Base-by-base conservation (phyloP, 2,329 filamentous ascomycete genomes). In the Paracoccidioides lutzii region DNA sequence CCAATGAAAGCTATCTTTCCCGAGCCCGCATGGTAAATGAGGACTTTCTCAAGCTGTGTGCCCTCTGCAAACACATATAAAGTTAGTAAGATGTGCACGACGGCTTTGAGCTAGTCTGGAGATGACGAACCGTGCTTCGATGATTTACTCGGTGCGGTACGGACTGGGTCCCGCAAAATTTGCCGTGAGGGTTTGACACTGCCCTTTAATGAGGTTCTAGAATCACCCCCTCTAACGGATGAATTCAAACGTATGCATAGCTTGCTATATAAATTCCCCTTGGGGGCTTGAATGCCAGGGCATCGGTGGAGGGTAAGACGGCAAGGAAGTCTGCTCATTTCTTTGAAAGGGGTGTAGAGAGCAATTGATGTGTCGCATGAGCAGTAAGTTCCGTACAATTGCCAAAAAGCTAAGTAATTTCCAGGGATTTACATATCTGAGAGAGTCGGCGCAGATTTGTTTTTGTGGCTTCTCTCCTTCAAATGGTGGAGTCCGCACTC, bases 21-120 rank as follows among this genome's bases (percentile, higher is more conserved):
- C 0, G 81, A 84, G 53, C 88, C 87, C 54, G 83, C 83, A 71
- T 90, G 85, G 69, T 88, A 94, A 59, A 94, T 79, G 61, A 89
- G 77, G 33, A 90, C 67, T 48, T 66, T 65, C 52, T 73, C 70
- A 42, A 70, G 70, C 22, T 54, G 59, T 51, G 52, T 30, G 28
- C 67, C 65, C 28, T 66, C 70, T 71, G 56, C 14, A 56, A 15
- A 44, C 15, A 46, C 43, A 41, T 14, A 40, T 8, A 30, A 33
- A 30, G 54, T 42, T 15, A 40, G 41, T 41, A 65, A 58, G 64
- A 33, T 32, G 57, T 14, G 38, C 38, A 42, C 15, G 38, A 41
- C 22, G 22, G 6, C 33, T 3, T 30, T 10, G 5, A 52, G 5
- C 6, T 33, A 14, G 30, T 30, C 6, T 42, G 22, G 38, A 33